Percentiles rank a stretch among this genome's conserved stretches.
Evolutionary conservation across 176 grass and related monocot genomes (phyloP).

Genomic region (Coix lacrymajobi): DNA sequence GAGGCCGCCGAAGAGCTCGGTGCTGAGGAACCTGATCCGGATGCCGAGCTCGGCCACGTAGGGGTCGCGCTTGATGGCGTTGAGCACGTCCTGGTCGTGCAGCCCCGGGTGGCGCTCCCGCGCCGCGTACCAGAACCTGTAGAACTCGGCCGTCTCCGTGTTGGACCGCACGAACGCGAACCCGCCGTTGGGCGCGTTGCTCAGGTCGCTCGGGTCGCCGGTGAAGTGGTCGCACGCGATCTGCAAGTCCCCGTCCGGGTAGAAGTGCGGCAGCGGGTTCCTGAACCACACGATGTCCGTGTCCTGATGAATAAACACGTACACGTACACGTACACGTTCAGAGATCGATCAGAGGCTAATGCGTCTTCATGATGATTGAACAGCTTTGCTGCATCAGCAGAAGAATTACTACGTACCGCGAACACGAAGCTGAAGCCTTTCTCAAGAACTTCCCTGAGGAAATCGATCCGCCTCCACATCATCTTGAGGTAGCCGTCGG

Average conservation of each 20-base stretch:
- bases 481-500: constrained; percentile 62
- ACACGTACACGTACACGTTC: no score
- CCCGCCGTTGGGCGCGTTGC: constrained; percentile 50
- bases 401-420: constrained; percentile 25
- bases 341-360: background rate
- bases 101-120: constrained; percentile 19
- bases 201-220: constrained; percentile 33
- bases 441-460: constrained; percentile 51
- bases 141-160: constrained; percentile 38
- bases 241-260: constrained; percentile 41
- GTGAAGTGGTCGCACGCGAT: constrained; percentile 65
- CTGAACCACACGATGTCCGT: constrained; percentile 68
- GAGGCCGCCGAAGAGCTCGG: constrained; percentile 59
- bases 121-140: constrained; percentile 41
- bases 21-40: constrained; percentile 59
- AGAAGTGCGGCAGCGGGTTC: constrained; percentile 51
- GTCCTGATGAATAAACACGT: constrained; percentile 13
- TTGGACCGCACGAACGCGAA: constrained; percentile 50
- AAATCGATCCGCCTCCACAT: constrained; percentile 62
- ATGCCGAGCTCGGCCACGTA: constrained; percentile 37
- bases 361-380: background rate
- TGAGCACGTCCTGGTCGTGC: constrained; percentile 66
- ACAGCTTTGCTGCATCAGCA: background rate
- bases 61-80: constrained; percentile 45
- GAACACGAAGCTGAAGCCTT: constrained; percentile 83